A percentile compares a stretch with the other conserved stretches of the same genome.
These are phyloP conservation scores for Chaetomium sp. DNA, from an alignment of 2,329 filamentous ascomycete species.

Conservation along the genomic window DNA sequence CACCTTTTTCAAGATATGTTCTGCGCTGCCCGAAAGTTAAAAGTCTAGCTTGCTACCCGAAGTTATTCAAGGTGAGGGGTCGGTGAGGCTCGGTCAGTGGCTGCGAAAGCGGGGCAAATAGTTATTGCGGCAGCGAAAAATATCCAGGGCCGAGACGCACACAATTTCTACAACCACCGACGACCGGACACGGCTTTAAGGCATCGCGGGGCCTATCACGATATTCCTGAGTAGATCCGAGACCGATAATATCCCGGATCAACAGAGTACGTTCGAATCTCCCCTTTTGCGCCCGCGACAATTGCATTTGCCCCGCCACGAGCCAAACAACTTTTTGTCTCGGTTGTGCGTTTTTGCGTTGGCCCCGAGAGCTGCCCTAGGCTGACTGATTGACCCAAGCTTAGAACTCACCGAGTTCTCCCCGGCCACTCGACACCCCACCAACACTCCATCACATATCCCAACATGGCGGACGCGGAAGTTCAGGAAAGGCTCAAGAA, in stretches of 20 bases:
- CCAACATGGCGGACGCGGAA: constrained; percentile 47
- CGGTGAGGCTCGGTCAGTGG: constrained; percentile 13
- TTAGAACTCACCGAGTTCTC: constrained; percentile 21
- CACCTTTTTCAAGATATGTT: too few relatives aligned
- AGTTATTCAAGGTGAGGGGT: constrained; percentile 13
- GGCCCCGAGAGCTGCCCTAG: constrained; percentile 11
- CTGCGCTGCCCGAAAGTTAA: background rate
- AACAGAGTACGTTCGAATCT: constrained; percentile 19
- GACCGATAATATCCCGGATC: constrained; percentile 15
- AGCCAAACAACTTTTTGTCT: background rate
- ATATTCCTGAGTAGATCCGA: constrained; percentile 17
- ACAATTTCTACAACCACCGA: constrained; percentile 27
- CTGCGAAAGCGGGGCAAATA: constrained; percentile 23
- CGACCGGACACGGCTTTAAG: constrained; percentile 19
- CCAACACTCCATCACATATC: constrained; percentile 14
- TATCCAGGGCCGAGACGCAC: constrained; percentile 25
- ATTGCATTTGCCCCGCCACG: background rate
- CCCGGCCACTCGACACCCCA: constrained; percentile 10
- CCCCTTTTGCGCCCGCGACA: constrained; percentile 8
- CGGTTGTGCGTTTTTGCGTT: constrained; percentile 1
- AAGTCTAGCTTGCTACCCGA: background rate
- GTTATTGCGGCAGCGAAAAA: constrained; percentile 27
- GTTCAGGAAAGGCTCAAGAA: constrained; percentile 55
- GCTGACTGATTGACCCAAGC: constrained; percentile 21
- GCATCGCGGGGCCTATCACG: constrained; percentile 23